Base-by-base conservation (phyloP, 441 rosid species). In the Iberis amara region DNA sequence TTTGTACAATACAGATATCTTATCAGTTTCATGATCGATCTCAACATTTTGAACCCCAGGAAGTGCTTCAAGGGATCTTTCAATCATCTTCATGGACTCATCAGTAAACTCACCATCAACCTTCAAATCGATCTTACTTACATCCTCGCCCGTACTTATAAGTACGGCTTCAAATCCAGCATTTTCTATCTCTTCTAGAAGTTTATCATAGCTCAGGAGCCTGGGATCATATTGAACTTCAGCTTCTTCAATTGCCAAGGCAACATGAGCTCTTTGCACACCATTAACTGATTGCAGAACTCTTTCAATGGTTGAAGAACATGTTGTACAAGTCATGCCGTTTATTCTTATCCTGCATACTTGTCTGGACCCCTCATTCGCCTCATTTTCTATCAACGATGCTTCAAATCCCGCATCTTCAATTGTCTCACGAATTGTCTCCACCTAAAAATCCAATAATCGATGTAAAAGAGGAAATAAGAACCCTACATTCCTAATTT, bases 161-260 rank as follows among this genome's bases (percentile, higher is more conserved):
- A 91, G 88, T 7, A 73, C 42, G 8, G 88, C 88, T 61, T 78
- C 83, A 55, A 87, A 87, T 14, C 98, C 98, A 31, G 80, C 65
- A 24, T 79, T 81, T 2, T 80, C 85, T 3, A 90, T 63, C 46
- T 74, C 74, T 64, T 66, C 61, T 57, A 76, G 21, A 12, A 90
- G 41, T 30, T 65, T 77, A 40, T 66, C 58, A 52, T 41, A 55
- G 63, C 57, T 70, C 5, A 74, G 42, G 32, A 72, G 28, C 42
- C 60, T 77, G 0, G 96, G 82, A 63, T 90, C 88, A 57, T 77
- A 83, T 18, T 65, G 77, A 62, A 85, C 59, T 41, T 87, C 83
- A 7, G 92, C 98, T 77, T 87, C 96, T 69, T 87, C 98, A 2
- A 86, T 85, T 11, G 94, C 96, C 31, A 90, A 74, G 18, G 96